Evolutionary conservation across 495 filamentous ascomycete genomes (phyloP).

Genomic region (Penicillium paxilli): DNA sequence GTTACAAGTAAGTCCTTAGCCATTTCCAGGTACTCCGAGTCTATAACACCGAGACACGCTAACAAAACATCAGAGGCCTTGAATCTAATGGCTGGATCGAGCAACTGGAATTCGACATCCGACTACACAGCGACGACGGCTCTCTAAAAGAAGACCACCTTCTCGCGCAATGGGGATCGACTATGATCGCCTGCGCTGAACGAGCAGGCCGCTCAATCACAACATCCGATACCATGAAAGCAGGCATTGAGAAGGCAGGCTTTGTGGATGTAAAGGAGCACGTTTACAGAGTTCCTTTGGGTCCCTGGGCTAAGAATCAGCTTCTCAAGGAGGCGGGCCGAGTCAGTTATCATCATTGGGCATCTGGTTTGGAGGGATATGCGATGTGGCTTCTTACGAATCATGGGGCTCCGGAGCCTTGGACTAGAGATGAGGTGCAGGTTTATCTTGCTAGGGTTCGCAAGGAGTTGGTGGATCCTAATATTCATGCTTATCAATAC

Average conservation of each 20-base stretch:
- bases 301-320: conserved; percentile 21
- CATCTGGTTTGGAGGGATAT: conserved; percentile 23
- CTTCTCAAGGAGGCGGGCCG: conserved; percentile 18
- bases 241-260: conserved; percentile 26
- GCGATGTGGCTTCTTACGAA: conserved; percentile 26
- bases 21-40: background rate
- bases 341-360: conserved; percentile 17
- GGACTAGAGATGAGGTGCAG: conserved; percentile 20
- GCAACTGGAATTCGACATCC: conserved; percentile 45
- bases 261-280: conserved; percentile 26
- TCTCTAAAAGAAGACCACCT: conserved; percentile 27
- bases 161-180: conserved; percentile 18
- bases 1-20: background rate
- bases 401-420: conserved; percentile 17
- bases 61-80: conserved; percentile 1
- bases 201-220: conserved; percentile 13
- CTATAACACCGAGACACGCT: background rate
- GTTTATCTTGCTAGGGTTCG: conserved; percentile 20
- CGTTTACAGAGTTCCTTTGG: conserved; percentile 16
- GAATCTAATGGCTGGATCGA: conserved; percentile 56
- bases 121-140: conserved; percentile 43
- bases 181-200: conserved; percentile 13
- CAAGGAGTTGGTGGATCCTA: conserved; percentile 16
- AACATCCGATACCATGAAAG: conserved; percentile 16
- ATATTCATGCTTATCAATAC: conserved; percentile 16